Percentiles rank a stretch among this genome's conserved stretches.
Conservation (phyloP, 2,329 filamentous ascomycete species). For the Monosporascus sp. region DNA sequence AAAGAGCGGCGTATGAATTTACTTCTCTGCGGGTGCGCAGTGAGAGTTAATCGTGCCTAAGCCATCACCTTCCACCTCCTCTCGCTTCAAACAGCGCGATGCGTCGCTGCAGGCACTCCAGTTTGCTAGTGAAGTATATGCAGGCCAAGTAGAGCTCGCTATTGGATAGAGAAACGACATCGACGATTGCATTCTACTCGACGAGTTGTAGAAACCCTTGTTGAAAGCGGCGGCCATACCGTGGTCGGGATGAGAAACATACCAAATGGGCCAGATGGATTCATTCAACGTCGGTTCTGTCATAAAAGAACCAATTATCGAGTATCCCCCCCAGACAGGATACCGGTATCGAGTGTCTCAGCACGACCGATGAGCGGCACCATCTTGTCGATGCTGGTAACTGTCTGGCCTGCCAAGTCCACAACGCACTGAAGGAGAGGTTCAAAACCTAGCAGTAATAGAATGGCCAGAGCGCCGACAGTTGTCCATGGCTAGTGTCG, state of each 20-base stretch:
- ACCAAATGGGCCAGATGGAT: too few relatives aligned
- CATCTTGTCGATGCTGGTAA: background rate
- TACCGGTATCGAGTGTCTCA: background rate
- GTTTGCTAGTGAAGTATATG: slow-evolving; percentile 12
- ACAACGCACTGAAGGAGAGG: slow-evolving; percentile 17
- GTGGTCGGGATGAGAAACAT: too few relatives aligned
- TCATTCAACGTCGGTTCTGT: too few relatives aligned
- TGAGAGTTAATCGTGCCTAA: slow-evolving; percentile 1
- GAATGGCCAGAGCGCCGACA: slow-evolving; percentile 9
- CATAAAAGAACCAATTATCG: too few relatives aligned
- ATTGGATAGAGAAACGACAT: slow-evolving; percentile 13
- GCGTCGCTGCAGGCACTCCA: slow-evolving; percentile 18
- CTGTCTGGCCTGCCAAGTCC: slow-evolving; percentile 7
- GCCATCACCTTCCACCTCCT: background rate
- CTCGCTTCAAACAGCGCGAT: slow-evolving; percentile 1
- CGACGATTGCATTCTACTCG: background rate
- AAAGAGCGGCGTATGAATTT: background rate
- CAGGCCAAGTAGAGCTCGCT: slow-evolving; percentile 17
- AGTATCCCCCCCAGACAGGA: too few relatives aligned
- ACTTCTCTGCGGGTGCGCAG: too few relatives aligned
- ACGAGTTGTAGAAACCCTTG: slow-evolving; percentile 10
- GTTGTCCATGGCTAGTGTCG: slow-evolving; percentile 7
- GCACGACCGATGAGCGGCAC: slow-evolving; percentile 1
- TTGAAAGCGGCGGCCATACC: slow-evolving; percentile 1
- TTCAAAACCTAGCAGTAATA: slow-evolving; percentile 13